Conservation (phyloP, 306 rosid species). For the Sechiopsis laciniata region DNA sequence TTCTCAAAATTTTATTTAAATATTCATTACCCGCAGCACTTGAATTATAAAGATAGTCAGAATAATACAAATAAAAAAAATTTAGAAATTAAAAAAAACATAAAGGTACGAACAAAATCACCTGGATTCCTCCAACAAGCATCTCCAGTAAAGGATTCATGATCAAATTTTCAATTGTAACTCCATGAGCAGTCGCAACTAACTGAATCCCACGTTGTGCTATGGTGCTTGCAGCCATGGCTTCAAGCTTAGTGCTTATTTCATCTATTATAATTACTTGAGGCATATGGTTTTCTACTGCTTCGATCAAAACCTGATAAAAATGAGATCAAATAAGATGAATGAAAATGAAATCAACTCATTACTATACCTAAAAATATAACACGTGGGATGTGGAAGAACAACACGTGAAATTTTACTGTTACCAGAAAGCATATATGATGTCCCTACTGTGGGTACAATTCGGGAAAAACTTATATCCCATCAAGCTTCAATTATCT, state of each 20-base stretch:
- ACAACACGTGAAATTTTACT: background rate
- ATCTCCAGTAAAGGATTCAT: constrained; percentile 90
- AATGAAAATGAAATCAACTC: constrained; percentile 14
- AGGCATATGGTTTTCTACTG: constrained; percentile 98
- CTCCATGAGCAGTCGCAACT: constrained; percentile 98
- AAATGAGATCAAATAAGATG: constrained; percentile 20
- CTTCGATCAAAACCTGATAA: constrained; percentile 84
- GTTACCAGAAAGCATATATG: background rate
- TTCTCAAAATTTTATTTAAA: background rate
- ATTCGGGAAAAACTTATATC: background rate
- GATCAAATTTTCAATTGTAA: constrained; percentile 84
- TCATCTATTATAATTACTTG: constrained; percentile 96
- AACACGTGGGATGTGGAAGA: background rate
- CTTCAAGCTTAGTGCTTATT: constrained; percentile 97
- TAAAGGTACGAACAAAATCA: constrained; percentile 32
- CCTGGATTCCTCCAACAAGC: constrained; percentile 99
- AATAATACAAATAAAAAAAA: too few species aligned
- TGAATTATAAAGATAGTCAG: background rate
- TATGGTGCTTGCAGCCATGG: constrained; percentile 95
- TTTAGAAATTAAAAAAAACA: too few species aligned
- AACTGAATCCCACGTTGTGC: constrained; percentile 97
- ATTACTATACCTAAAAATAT: background rate
- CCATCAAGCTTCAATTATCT: background rate
- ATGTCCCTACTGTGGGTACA: background rate
- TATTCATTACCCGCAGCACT: background rate